Evolutionary conservation across 306 rosid species (phyloP).

Genomic region (Calophaca sinica): DNA sequence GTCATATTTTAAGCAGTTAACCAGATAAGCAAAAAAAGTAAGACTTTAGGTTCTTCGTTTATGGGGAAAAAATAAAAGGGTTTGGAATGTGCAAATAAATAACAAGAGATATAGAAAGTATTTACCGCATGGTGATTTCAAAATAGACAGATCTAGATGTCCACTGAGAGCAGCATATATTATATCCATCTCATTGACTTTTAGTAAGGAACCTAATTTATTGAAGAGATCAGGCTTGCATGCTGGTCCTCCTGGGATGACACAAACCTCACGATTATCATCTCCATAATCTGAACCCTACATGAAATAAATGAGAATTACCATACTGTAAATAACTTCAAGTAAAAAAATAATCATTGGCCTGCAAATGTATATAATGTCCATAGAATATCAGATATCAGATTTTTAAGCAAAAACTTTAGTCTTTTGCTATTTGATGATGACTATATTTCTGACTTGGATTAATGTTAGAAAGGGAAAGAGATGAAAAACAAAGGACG

Average conservation of each 20-base stretch:
- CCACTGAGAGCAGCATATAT: constrained; percentile 76
- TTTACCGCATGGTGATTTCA: constrained; percentile 79
- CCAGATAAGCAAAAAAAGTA: neutral
- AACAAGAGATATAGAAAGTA: constrained; percentile 38
- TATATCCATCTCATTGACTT: constrained; percentile 68
- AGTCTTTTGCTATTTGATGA: constrained; percentile 16
- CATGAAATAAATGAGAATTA: constrained; percentile 46
- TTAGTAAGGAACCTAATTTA: constrained; percentile 62
- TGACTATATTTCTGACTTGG: constrained; percentile 10
- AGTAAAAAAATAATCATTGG: neutral
- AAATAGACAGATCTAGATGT: constrained; percentile 66
- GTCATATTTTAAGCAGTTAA: constrained; percentile 30
- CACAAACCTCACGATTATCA: constrained; percentile 62
- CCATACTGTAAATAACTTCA: constrained; percentile 21
- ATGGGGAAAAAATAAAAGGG: constrained; percentile 11
- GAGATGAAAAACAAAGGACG: constrained; percentile 19
- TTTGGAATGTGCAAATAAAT: constrained; percentile 7
- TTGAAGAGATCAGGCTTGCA: constrained; percentile 52
- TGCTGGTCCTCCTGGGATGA: constrained; percentile 68
- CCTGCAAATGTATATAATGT: neutral
- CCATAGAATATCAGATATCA: constrained; percentile 3
- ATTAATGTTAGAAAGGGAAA: constrained; percentile 5
- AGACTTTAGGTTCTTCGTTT: constrained; percentile 13
- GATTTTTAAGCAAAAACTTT: neutral
- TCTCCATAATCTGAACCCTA: constrained; percentile 66